These are phyloP conservation scores for Evernia prunastri DNA, from an alignment of 495 filamentous ascomycete species.

Conservation along the genomic window DNA sequence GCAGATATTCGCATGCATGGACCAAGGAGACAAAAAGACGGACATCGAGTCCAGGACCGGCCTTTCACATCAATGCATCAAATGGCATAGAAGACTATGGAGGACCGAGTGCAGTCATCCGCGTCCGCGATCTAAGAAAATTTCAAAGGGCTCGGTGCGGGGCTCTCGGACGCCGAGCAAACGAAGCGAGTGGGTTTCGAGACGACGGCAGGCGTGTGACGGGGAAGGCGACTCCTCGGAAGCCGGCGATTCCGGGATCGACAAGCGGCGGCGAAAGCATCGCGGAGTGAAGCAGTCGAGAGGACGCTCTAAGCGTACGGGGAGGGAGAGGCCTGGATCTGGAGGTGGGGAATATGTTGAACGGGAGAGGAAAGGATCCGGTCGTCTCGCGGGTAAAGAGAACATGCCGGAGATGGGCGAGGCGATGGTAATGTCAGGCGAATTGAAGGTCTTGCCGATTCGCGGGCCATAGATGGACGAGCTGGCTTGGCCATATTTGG, in stretches of 20 bases:
- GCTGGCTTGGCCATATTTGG: neutral
- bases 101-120: neutral
- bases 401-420: neutral
- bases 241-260: neutral
- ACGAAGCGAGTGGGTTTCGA: neutral
- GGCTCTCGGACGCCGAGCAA: neutral
- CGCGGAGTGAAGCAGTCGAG: neutral
- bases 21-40: neutral
- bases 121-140: neutral
- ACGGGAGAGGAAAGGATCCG: neutral
- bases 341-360: neutral
- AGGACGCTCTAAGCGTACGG: neutral
- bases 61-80: slow-evolving; percentile 1
- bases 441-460: neutral
- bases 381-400: neutral
- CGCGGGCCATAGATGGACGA: neutral
- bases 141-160: neutral
- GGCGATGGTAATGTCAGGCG: neutral
- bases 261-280: neutral
- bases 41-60: neutral
- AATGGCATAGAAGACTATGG: neutral
- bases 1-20: neutral
- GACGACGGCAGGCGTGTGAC: neutral
- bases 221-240: neutral
- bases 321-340: neutral